Conservation (phyloP, 768 basidiomycete genomes). For the Chlorophyllum brunneum region DNA sequence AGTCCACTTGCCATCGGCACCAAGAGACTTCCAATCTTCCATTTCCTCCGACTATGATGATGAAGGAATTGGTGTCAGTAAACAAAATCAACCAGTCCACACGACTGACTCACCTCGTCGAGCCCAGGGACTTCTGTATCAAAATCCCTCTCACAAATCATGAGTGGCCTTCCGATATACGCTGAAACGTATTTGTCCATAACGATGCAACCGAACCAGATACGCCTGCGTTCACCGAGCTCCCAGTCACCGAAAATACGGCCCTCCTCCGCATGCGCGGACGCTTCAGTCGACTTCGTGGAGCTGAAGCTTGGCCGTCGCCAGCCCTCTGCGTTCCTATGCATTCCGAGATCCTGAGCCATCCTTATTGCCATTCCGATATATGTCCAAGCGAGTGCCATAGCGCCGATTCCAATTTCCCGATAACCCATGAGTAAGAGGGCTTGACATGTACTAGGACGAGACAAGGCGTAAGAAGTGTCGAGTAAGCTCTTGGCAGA, state of each 20-base stretch:
- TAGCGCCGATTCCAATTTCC: constrained; percentile 84
- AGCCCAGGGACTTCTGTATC: constrained; percentile 65
- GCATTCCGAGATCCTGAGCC: constrained; percentile 87
- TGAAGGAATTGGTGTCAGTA: constrained; percentile 4
- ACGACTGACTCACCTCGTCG: constrained; percentile 43
- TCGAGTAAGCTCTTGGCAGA: constrained; percentile 66
- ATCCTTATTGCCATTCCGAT: constrained; percentile 89
- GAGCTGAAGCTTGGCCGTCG: constrained; percentile 49
- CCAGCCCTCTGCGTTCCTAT: constrained; percentile 79
- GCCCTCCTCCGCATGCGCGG: constrained; percentile 17
- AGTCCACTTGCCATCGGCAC: constrained; percentile 17
- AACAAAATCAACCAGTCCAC: background rate
- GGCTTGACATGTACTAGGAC: constrained; percentile 73
- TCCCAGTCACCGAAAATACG: constrained; percentile 56
- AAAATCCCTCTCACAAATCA: constrained; percentile 72
- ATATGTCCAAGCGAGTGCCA: constrained; percentile 86
- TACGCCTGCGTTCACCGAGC: constrained; percentile 64
- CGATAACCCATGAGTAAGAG: constrained; percentile 79
- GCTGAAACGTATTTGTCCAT: constrained; percentile 79
- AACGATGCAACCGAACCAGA: constrained; percentile 77
- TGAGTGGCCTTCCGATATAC: constrained; percentile 74
- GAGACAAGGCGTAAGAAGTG: constrained; percentile 63
- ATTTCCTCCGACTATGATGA: constrained; percentile 58
- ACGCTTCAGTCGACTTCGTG: background rate
- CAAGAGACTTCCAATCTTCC: constrained; percentile 43